phyloP scores from a whole-genome alignment of 2,329 filamentous ascomycete genomes.

The Neonectria sp. region DNA sequence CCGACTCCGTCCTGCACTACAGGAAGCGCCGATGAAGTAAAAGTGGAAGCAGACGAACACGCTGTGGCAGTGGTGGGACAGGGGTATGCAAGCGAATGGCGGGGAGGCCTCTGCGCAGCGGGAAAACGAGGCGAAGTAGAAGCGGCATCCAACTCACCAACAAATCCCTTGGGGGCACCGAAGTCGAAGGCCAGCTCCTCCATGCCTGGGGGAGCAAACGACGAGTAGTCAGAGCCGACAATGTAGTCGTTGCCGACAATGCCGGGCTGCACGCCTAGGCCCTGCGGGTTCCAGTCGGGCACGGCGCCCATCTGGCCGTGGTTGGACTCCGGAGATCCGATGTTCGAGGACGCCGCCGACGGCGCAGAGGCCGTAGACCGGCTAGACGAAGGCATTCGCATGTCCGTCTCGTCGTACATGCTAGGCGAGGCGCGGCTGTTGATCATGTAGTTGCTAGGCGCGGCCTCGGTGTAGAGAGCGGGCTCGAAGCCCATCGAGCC shows the following conservation, averaged over 20 bases:
- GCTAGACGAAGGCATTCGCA: slow-evolving; percentile 68
- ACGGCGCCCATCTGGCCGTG: slow-evolving; percentile 70
- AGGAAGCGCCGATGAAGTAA: slow-evolving; percentile 31
- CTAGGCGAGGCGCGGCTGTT: slow-evolving; percentile 63
- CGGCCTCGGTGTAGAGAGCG: slow-evolving; percentile 63
- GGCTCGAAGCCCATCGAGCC: slow-evolving; percentile 61
- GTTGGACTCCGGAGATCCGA: slow-evolving; percentile 77
- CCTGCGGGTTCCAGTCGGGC: slow-evolving; percentile 70
- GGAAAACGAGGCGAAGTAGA: slow-evolving; percentile 34
- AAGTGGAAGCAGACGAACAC: slow-evolving; percentile 19
- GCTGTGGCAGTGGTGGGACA: slow-evolving; percentile 18
- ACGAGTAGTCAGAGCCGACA: slow-evolving; percentile 69
- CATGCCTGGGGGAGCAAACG: slow-evolving; percentile 63
- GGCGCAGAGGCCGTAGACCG: slow-evolving; percentile 73
- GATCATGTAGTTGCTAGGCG: slow-evolving; percentile 58
- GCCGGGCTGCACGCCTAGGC: slow-evolving; percentile 72
- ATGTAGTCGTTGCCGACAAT: slow-evolving; percentile 74
- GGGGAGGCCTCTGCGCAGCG: slow-evolving; percentile 33
- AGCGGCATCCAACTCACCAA: slow-evolving; percentile 65
- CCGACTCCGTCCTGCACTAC: slow-evolving; percentile 32
- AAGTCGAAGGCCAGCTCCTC: slow-evolving; percentile 69
- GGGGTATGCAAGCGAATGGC: slow-evolving; percentile 23
- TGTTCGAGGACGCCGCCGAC: slow-evolving; percentile 77
- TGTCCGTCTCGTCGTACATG: slow-evolving; percentile 67
- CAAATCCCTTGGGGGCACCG: slow-evolving; percentile 65